A percentile compares a stretch with the other conserved stretches of the same genome.
Conservation (phyloP, 441 rosid species). For the Corymbia calophylla region DNA sequence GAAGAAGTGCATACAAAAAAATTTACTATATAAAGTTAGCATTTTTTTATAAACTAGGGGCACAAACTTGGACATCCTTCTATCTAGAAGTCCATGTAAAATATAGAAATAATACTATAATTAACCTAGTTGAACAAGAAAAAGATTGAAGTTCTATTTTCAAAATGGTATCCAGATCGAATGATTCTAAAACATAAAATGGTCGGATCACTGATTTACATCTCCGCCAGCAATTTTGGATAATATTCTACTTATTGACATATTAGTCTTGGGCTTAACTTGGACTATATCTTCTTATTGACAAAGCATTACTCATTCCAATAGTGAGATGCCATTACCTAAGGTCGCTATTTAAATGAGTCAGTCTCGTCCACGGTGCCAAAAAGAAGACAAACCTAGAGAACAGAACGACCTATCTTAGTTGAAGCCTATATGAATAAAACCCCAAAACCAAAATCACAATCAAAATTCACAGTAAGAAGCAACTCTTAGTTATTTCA, state of each 20-base stretch:
- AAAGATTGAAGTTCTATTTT: too few species aligned
- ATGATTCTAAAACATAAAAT: accelerated
- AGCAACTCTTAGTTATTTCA: background rate
- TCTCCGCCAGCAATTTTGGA: too few species aligned
- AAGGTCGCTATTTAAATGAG: background rate
- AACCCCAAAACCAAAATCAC: too few species aligned
- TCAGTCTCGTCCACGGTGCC: background rate
- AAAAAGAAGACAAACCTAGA: background rate
- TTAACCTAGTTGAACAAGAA: background rate
- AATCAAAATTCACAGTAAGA: too few species aligned
- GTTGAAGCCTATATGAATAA: too few species aligned
- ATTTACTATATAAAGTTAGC: too few species aligned
- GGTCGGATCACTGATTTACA: background rate
- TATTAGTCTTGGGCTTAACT: background rate
- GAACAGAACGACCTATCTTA: background rate
- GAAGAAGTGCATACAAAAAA: background rate
- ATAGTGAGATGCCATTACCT: background rate
- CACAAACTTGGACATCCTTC: accelerated
- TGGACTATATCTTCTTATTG: background rate
- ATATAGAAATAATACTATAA: too few species aligned
- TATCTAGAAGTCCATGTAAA: accelerated
- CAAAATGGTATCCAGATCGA: too few species aligned
- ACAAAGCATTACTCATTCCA: background rate
- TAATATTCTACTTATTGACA: background rate
- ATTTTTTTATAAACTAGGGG: background rate